These are phyloP conservation scores for Paracoccidioides lutzii DNA, from an alignment of 2,329 filamentous ascomycete species.

Conservation along the genomic window DNA sequence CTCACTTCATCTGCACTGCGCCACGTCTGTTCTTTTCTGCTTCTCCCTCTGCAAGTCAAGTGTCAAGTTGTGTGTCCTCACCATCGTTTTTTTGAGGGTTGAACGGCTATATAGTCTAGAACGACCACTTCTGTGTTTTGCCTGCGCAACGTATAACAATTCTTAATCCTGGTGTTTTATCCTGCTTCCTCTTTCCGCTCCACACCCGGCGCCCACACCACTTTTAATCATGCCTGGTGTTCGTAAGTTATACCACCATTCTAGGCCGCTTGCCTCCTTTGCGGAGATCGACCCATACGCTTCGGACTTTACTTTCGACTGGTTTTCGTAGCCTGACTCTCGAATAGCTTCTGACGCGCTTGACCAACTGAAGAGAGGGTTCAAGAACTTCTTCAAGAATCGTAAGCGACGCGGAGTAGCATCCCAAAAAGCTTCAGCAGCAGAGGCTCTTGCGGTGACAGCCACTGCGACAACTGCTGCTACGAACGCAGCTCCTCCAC, in stretches of 20 bases:
- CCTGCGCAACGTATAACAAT: background rate
- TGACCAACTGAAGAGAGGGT: constrained; percentile 21
- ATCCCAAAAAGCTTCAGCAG: constrained; percentile 3
- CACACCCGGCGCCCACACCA: background rate
- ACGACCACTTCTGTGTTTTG: background rate
- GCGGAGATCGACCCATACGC: background rate
- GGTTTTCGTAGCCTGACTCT: background rate
- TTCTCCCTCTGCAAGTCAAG: background rate
- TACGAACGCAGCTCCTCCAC: constrained; percentile 3
- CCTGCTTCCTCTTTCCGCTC: background rate
- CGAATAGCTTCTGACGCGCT: constrained; percentile 21
- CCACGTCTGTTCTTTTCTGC: background rate
- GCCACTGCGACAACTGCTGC: constrained; percentile 7
- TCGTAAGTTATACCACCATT: constrained; percentile 16
- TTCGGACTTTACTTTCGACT: background rate
- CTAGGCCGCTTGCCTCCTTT: background rate
- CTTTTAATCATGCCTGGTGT: constrained; percentile 22
- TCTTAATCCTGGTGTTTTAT: background rate
- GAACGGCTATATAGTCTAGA: background rate
- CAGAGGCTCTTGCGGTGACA: constrained; percentile 8
- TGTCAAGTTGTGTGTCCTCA: background rate
- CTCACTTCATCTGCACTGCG: background rate
- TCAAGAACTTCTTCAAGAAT: constrained; percentile 21
- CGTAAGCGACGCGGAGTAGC: constrained; percentile 19
- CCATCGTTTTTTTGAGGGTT: background rate